Evolutionary conservation across 495 filamentous ascomycete species (phyloP), one percentile per base, ranked within the genome.

Genomic region (Halenospora varia): DNA sequence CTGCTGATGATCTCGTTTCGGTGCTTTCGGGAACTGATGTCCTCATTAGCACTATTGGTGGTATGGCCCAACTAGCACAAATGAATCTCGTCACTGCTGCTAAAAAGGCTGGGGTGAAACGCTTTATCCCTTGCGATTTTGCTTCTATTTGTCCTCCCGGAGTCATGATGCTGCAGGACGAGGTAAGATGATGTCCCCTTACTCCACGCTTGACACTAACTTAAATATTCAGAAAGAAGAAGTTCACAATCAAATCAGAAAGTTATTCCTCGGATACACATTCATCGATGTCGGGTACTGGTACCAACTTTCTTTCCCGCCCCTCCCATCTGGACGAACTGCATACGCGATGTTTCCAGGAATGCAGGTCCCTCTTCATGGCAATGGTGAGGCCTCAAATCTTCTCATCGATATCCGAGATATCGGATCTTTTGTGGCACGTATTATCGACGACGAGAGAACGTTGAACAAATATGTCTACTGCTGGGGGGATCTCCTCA

Each of bases 211-310:
- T 13, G 13, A 6, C 13, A 35, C 4, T 35, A 4, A 35, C 13
- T 13, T 35, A 13, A 4, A 35, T 35, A 35, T 25, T 53, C n/a
- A 80, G 77, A 84, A 84, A 74, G 77, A 82, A 53, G 72, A 72
- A 18, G 74, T 84, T 22, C 76, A 79, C 68, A 76, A 81, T 54
- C 74, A 78, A 55, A 74, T 84, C 64, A 77, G 75, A 65, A 71
- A 74, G 58, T 63, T 80, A 20, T 62, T 66, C 52, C 69, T 85
- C 23, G 78, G 80, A 23, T 86, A 82, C 70, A 86, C 82, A 22
- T 76, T 83, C 65, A 77, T 86, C 61, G 81, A 85, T 60, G 75
- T 83, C 42, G 82, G 82, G 46, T 83, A 73, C 73, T 86, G 82
- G 82, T 79, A 79, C 67, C 77, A 82, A 63, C 65, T 82, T 47